Evolutionary conservation across 1,284 basidiomycete species (phyloP).

Genomic region (Apiotrichum sp.): DNA sequence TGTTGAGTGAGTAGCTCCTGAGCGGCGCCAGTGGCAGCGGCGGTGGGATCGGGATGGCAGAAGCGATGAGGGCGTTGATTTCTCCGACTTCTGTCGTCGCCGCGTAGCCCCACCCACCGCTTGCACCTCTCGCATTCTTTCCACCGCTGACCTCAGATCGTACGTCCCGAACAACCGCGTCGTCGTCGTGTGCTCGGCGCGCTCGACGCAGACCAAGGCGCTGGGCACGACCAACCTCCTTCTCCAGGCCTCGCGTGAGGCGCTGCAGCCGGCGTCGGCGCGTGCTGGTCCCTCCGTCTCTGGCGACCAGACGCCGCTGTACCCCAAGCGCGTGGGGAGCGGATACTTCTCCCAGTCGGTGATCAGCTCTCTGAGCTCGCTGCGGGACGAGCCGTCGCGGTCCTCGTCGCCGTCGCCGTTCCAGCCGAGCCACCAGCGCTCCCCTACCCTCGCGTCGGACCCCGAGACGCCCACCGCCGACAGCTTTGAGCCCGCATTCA

Average conservation of each 20-base stretch:
- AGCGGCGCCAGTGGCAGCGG: too few relatives aligned
- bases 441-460: conserved; percentile 15
- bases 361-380: conserved; percentile 43
- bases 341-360: conserved; percentile 38
- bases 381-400: conserved; percentile 29
- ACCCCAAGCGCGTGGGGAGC: conserved; percentile 46
- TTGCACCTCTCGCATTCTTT: too few relatives aligned
- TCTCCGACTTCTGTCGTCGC: too few relatives aligned
- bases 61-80: too few relatives aligned
- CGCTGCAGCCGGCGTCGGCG: conserved; percentile 51
- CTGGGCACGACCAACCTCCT: conserved; percentile 93
- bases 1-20: conserved; percentile 61
- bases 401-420: conserved; percentile 51
- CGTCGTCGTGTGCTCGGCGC: conserved; percentile 91
- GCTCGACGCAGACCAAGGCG: conserved; percentile 89
- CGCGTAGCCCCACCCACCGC: too few relatives aligned
- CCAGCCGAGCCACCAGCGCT: conserved; percentile 25
- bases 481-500: conserved; percentile 51
- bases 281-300: conserved; percentile 12
- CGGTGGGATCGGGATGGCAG: too few relatives aligned
- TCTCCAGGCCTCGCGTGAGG: conserved; percentile 76
- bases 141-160: conserved; percentile 51
- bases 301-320: conserved; percentile 42
- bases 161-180: conserved; percentile 79
- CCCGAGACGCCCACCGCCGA: conserved; percentile 16